Conservation (phyloP, 768 basidiomycete species). For the Brasilioporus rufonigricans region DNA sequence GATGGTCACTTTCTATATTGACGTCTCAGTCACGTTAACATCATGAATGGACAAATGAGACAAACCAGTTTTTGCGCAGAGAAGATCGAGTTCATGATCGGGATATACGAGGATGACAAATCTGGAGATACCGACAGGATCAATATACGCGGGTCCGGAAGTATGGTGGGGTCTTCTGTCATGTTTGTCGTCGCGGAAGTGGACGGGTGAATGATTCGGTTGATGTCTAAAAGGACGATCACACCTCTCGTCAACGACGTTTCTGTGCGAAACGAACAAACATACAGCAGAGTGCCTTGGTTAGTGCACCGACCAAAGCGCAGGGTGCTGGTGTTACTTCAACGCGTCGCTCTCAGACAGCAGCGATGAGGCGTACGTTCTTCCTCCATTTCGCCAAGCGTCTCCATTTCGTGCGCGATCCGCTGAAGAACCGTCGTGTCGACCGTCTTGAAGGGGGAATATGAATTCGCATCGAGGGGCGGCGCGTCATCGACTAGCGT, state of each 20-base stretch:
- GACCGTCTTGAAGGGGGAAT: constrained; percentile 78
- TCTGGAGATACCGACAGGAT: constrained; percentile 92
- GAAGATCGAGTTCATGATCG: constrained; percentile 99
- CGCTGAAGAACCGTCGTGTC: constrained; percentile 62
- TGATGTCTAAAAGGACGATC: constrained; percentile 57
- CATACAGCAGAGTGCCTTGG: constrained; percentile 90
- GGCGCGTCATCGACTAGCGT: constrained; percentile 35
- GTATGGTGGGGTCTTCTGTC: constrained; percentile 32
- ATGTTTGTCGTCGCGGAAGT: constrained; percentile 25
- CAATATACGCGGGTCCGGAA: constrained; percentile 57
- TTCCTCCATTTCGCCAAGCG: constrained; percentile 45
- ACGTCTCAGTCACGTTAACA: constrained; percentile 24
- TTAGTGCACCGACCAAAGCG: constrained; percentile 83
- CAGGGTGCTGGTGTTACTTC: constrained; percentile 45
- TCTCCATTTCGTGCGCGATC: constrained; percentile 61
- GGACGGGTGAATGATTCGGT: constrained; percentile 45
- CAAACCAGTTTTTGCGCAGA: constrained; percentile 94
- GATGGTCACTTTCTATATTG: constrained; percentile 84
- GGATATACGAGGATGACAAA: constrained; percentile 87
- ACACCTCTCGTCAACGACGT: not conserved
- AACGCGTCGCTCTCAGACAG: constrained; percentile 1
- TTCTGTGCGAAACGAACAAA: not conserved
- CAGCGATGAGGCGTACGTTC: constrained; percentile 33
- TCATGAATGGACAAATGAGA: constrained; percentile 3
- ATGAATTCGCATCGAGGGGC: constrained; percentile 71